Conservation (phyloP, 148 eudicot species). For the Rhododendron griersonianum region DNA sequence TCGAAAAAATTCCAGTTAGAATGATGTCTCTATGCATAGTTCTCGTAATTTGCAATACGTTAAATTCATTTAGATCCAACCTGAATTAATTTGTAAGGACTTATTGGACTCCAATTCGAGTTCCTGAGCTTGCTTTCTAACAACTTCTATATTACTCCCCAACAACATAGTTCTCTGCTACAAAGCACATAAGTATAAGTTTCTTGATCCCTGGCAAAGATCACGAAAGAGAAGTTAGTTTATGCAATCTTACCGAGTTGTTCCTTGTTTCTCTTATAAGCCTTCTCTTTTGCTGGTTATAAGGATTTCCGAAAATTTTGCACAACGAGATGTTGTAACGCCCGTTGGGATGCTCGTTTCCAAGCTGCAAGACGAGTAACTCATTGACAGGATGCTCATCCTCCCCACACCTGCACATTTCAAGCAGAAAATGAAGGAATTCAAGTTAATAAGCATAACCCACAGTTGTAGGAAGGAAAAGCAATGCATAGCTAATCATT, state of each 20-base stretch:
- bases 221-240: neutral
- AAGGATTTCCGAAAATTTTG: slow-evolving; percentile 36
- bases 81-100: slow-evolving; percentile 24
- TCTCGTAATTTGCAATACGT: neutral
- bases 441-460: no score
- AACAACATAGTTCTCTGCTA: slow-evolving; percentile 37
- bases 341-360: slow-evolving; percentile 43
- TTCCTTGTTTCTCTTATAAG: slow-evolving; percentile 22
- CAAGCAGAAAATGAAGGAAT: slow-evolving; percentile 5
- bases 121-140: slow-evolving; percentile 26
- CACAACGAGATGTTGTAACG: slow-evolving; percentile 36
- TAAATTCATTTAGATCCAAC: slow-evolving; percentile 14
- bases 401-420: slow-evolving; percentile 70
- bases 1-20: slow-evolving; percentile 1
- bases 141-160: slow-evolving; percentile 33
- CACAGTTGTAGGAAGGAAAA: neutral
- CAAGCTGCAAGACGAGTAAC: slow-evolving; percentile 65
- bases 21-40: neutral
- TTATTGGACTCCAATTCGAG: slow-evolving; percentile 18
- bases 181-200: neutral
- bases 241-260: slow-evolving; percentile 25
- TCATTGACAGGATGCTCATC: slow-evolving; percentile 86
- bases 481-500: neutral
- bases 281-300: slow-evolving; percentile 29
- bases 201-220: neutral